These are phyloP conservation scores for Carex arenaria DNA, from an alignment of 202 grass and related monocot genomes.

Conservation along the genomic window DNA sequence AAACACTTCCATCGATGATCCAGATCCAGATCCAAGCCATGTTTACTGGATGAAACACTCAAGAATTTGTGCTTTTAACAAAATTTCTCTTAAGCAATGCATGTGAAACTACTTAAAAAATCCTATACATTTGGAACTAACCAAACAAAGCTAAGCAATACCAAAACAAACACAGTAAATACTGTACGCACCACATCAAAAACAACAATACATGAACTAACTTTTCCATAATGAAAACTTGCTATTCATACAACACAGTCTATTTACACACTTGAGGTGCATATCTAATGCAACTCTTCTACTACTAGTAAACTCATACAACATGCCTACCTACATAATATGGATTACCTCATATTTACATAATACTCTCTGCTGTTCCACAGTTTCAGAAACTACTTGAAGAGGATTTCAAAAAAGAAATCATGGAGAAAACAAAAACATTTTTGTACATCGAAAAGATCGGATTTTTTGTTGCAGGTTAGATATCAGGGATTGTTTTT, in stretches of 20 bases:
- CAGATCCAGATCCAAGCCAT: neutral
- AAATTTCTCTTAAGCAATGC: too few species aligned
- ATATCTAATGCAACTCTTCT: constrained; percentile 15
- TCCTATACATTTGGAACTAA: too few species aligned
- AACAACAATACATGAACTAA: neutral
- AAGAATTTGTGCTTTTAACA: too few species aligned
- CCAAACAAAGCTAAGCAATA: neutral
- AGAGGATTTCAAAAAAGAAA: constrained; percentile 9
- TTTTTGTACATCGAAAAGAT: constrained; percentile 3
- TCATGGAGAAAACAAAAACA: constrained; percentile 11
- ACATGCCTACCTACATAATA: constrained; percentile 23
- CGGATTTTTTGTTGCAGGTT: constrained; percentile 1
- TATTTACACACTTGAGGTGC: constrained; percentile 15
- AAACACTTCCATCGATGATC: neutral
- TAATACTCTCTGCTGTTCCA: neutral
- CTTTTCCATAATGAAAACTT: neutral
- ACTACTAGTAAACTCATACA: constrained; percentile 20
- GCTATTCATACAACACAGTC: constrained; percentile 18
- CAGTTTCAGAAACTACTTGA: constrained; percentile 8
- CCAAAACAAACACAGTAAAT: neutral
- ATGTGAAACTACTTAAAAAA: too few species aligned
- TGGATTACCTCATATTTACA: constrained; percentile 27
- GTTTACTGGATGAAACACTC: too few species aligned
- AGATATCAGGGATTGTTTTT: constrained; percentile 11
- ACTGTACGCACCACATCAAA: neutral